Conservation (phyloP, 2,329 filamentous ascomycete genomes). For the Paraphaeosphaeria minitans region DNA sequence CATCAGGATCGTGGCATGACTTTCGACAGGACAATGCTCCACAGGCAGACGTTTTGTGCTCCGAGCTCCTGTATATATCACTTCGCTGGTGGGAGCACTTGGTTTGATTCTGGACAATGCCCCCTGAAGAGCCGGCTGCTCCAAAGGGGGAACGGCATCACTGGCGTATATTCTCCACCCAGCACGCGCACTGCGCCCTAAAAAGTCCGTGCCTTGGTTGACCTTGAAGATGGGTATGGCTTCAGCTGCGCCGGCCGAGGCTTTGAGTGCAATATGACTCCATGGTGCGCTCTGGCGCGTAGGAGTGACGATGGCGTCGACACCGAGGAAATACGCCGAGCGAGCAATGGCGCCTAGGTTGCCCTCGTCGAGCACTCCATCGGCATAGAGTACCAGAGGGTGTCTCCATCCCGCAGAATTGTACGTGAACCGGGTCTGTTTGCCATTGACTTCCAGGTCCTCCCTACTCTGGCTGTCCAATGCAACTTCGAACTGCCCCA, state of each 20-base stretch:
- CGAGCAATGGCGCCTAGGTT: constrained; percentile 91
- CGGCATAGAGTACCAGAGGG: constrained; percentile 74
- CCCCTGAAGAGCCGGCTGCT: constrained; percentile 39
- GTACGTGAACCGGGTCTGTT: constrained; percentile 57
- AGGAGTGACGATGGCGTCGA: constrained; percentile 80
- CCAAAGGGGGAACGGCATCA: constrained; percentile 44
- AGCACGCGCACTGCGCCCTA: constrained; percentile 67
- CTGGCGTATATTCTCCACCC: constrained; percentile 88
- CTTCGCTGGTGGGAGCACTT: constrained; percentile 13
- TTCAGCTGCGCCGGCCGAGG: constrained; percentile 86
- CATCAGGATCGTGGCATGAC: constrained; percentile 75
- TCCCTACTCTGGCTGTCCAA: constrained; percentile 74
- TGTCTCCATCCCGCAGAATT: constrained; percentile 56
- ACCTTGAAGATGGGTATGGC: constrained; percentile 75
- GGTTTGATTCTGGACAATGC: constrained; percentile 8
- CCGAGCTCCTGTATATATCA: constrained; percentile 33
- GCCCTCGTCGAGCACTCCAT: constrained; percentile 81
- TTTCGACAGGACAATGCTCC: constrained; percentile 35
- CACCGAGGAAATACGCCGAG: constrained; percentile 87
- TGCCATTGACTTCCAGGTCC: constrained; percentile 75
- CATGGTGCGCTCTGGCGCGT: constrained; percentile 72
- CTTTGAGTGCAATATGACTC: constrained; percentile 80
- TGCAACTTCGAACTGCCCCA: constrained; percentile 28
- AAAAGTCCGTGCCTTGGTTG: constrained; percentile 69
- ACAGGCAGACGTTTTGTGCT: constrained; percentile 24